Conservation (phyloP, 306 rosid species). For the Sicyos edulis region DNA sequence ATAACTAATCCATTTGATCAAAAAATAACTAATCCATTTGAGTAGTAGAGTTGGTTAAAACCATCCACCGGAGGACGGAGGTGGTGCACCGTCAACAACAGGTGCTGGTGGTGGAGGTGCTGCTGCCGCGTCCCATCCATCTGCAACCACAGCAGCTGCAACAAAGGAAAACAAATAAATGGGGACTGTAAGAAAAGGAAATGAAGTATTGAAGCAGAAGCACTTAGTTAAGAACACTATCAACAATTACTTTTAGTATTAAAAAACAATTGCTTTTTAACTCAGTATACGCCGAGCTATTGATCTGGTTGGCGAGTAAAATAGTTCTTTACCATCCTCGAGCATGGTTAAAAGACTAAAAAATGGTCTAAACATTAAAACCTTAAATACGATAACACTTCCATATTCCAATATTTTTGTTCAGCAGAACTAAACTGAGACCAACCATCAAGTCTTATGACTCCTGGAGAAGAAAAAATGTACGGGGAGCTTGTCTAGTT, state of each 20-base stretch:
- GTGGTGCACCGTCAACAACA: slow-evolving; percentile 18
- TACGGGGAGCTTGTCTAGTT: background rate
- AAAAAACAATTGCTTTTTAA: too few species aligned
- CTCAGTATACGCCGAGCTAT: too few species aligned
- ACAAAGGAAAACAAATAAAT: background rate
- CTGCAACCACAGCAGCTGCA: slow-evolving; percentile 12
- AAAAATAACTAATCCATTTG: background rate
- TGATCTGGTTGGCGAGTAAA: background rate
- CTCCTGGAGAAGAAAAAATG: too few species aligned
- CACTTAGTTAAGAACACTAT: background rate
- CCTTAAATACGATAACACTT: background rate
- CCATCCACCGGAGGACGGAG: slow-evolving; percentile 24
- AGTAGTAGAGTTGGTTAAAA: background rate
- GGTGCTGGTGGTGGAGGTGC: slow-evolving; percentile 22
- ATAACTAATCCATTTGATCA: background rate
- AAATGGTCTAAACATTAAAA: background rate
- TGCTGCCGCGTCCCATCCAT: slow-evolving; percentile 35
- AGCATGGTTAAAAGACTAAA: background rate
- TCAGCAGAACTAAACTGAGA: background rate
- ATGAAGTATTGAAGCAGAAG: background rate
- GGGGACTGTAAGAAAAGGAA: background rate
- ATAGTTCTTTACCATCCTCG: background rate
- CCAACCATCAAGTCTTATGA: background rate
- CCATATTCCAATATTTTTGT: background rate
- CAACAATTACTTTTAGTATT: too few species aligned